phyloP scores from a whole-genome alignment of 2,329 filamentous ascomycete genomes.

The Sphaerulina populicola region DNA sequence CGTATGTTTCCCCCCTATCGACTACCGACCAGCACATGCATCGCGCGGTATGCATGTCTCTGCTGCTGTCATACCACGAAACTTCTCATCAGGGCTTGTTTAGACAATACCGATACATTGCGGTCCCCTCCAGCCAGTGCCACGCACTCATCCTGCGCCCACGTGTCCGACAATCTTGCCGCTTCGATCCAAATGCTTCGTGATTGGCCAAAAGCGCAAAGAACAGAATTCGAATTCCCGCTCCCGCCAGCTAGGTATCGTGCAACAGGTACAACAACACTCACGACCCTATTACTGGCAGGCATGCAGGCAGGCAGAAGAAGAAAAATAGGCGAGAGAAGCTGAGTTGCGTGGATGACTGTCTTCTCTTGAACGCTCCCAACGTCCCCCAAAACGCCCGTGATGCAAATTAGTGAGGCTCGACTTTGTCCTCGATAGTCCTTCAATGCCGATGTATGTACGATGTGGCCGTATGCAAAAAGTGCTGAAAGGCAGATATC shows the following conservation, averaged over 20 bases:
- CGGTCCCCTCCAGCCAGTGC: conserved; percentile 4
- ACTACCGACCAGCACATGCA: conserved; percentile 10
- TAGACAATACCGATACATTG: conserved; percentile 22
- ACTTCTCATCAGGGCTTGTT: background rate
- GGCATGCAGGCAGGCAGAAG: conserved; percentile 1
- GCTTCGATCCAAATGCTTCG: conserved; percentile 17
- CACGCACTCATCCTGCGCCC: background rate
- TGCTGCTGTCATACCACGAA: background rate
- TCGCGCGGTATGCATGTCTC: conserved; percentile 5
- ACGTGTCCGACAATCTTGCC: background rate
- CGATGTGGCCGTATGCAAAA: conserved; percentile 19
- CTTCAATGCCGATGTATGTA: conserved; percentile 21
- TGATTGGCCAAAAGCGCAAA: conserved; percentile 18
- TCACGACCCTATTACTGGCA: conserved; percentile 1
- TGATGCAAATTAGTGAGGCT: conserved; percentile 18
- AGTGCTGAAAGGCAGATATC: conserved; percentile 9
- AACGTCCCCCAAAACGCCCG: conserved; percentile 11
- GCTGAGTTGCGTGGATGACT: background rate
- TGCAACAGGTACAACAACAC: background rate
- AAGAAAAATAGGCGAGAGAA: conserved; percentile 2
- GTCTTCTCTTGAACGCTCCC: conserved; percentile 1
- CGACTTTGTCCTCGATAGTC: conserved; percentile 6
- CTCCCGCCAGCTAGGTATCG: background rate
- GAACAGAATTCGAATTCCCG: background rate
- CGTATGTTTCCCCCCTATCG: conserved; percentile 8